Conservation (phyloP, 805 yeast genomes). For the Yamadazyma sp. region DNA sequence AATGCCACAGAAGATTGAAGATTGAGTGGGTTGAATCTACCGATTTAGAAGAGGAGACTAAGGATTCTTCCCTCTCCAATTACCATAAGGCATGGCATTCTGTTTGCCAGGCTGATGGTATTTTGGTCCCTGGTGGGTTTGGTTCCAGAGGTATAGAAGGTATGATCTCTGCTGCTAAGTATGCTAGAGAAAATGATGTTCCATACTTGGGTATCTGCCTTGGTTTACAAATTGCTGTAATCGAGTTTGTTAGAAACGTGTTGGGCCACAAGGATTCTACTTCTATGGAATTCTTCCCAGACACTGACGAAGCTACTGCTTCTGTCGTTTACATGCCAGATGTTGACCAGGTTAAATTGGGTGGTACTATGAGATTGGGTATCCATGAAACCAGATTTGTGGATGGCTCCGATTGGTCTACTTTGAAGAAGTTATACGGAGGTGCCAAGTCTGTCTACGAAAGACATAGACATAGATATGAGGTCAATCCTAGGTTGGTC, state of each 20-base stretch:
- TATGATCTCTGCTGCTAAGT: constrained; percentile 93
- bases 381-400: constrained; percentile 85
- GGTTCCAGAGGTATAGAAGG: constrained; percentile 98
- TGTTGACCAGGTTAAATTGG: constrained; percentile 90
- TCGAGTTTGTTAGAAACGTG: constrained; percentile 84
- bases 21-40: constrained; percentile 96
- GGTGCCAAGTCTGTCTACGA: constrained; percentile 67
- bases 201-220: constrained; percentile 97
- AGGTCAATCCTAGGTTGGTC: constrained; percentile 85
- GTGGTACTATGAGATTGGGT: constrained; percentile 99
- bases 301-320: constrained; percentile 59
- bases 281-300: constrained; percentile 78
- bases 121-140: constrained; percentile 97
- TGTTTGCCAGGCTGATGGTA: constrained; percentile 92
- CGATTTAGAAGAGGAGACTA: constrained; percentile 76
- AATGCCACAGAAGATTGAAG: constrained; percentile 77
- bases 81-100: constrained; percentile 96
- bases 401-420: constrained; percentile 61
- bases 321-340: constrained; percentile 98
- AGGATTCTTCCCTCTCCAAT: constrained; percentile 61
- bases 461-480: constrained; percentile 99
- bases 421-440: constrained; percentile 77
- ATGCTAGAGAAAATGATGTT: constrained; percentile 94
- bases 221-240: constrained; percentile 95
- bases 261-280: constrained; percentile 67